Evolutionary conservation across 306 rosid genomes (phyloP), one percentile per base, ranked within the genome.

Genomic region (Ziziphus jujuba): DNA sequence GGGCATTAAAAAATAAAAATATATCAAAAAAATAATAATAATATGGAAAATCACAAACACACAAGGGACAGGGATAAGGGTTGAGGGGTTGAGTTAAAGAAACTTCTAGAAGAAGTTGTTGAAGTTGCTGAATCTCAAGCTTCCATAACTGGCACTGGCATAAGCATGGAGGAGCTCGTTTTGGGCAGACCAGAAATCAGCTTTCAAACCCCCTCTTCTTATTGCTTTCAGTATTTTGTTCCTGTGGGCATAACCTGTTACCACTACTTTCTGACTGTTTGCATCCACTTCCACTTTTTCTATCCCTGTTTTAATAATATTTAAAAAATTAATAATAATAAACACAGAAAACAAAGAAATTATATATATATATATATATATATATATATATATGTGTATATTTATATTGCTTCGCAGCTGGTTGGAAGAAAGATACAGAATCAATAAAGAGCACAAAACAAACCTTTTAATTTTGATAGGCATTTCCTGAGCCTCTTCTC

Each of bases 101-200:
- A 64, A 13, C 23, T 64, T 66, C 85, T 84, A 91, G 78, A 86
- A 89, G 81, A 88, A 81, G 70, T 69, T 78, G 70, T 69, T 78
- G 85, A 80, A 81, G 76, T 73, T 71, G 49, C 54, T 73, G 81
- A 87, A 89, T 76, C 84, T 85, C 51, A 87, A 84, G 68, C 60
- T 64, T 15, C 78, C 74, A 56, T 75, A 79, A 31, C 75, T 82
- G 60, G 84, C 72, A 52, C 79, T 79, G 70, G 91, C 83, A 69
- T 85, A 90, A 55, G 88, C 87, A 50, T 83, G 59, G 11, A 91
- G 98, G 33, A 89, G 85, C 49, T 91, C 98, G 63, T 87, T 82
- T 43, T 87, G 95, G 22, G 90, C 61, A 40, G 96, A 89, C 98
- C 98, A 92, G 72, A 92, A 92, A n/a, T 92, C 92, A 62, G 96